These are phyloP conservation scores for Sarocladium strictum DNA, from an alignment of 2,329 filamentous ascomycete genomes.

Conservation along the genomic window DNA sequence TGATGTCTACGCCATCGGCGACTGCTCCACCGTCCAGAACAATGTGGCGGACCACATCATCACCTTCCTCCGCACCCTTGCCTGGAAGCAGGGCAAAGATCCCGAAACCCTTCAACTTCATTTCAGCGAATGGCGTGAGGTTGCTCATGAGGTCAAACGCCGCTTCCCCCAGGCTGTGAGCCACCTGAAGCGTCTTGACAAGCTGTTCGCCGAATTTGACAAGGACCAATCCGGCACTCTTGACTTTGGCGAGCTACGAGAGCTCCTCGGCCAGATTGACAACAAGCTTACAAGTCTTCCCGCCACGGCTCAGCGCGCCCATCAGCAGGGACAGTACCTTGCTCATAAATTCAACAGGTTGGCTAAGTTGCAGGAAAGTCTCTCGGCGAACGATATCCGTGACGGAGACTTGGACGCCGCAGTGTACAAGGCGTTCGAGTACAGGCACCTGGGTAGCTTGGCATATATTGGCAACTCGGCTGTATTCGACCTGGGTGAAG, in stretches of 20 bases:
- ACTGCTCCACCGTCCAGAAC: constrained; percentile 96
- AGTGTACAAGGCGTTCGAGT: constrained; percentile 91
- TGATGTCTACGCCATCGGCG: constrained; percentile 93
- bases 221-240: constrained; percentile 88
- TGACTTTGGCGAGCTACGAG: constrained; percentile 85
- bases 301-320: constrained; percentile 90
- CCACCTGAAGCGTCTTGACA: constrained; percentile 84
- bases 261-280: constrained; percentile 88
- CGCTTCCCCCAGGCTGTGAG: constrained; percentile 86
- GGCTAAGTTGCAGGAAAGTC: constrained; percentile 67
- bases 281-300: constrained; percentile 89
- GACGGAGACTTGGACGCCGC: constrained; percentile 90
- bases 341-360: constrained; percentile 92
- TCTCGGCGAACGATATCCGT: constrained; percentile 72
- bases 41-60: constrained; percentile 90
- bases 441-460: constrained; percentile 82
- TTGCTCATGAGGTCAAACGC: constrained; percentile 77
- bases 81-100: constrained; percentile 87
- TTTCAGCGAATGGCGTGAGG: constrained; percentile 81
- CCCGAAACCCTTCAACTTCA: constrained; percentile 81
- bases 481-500: constrained; percentile 81
- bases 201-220: constrained; percentile 87
- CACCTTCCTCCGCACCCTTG: constrained; percentile 79
- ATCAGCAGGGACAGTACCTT: constrained; percentile 92
- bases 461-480: constrained; percentile 97